Base-by-base conservation (phyloP, 305 asterid species). In the Fraxinus sp. region DNA sequence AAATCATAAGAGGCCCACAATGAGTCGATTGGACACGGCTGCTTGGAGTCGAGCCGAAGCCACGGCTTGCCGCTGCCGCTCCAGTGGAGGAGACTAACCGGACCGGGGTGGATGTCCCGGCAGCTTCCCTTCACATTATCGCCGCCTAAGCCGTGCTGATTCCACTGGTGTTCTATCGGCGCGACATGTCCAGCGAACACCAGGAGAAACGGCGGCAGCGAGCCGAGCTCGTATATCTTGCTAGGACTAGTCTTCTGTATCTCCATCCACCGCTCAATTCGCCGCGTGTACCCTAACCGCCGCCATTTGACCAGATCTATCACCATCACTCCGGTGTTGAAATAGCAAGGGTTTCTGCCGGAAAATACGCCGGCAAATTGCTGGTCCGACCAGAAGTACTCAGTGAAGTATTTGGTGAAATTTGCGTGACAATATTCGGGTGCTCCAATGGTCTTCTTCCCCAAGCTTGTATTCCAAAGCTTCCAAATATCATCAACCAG, bases 21-120 rank as follows among this genome's bases (percentile, higher is more conserved):
- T 28, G 72, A 57, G 79, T 85, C 87, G 76, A 81, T 75, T 10
- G 87, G 87, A 36, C 87, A 85, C 1, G 85, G 85, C 30, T 49
- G 71, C 70, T 22, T 71, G 41, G 81, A 84, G 79, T 85, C 85
- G 0, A 85, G 87, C 66, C 87, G 75, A 62, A 70, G 85, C 85
- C 87, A 81, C 8, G 87, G 87, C 85, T 85, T 85, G 24, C 87
- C 87, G 22, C 82, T 85, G 14, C 87, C 87, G 75, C 87, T 85
- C 87, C 87, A 85, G 82, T 85, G 87, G 55, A 80, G 77, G 8
- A 84, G 76, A 62, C 87, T 84, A 3, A 84, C 84, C 7, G 83
- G 87, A 30, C 87, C 87, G 1, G 77, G 85, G 52, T 81, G 87
- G 39, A 84, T 59, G 59, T 81, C 80, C 80, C 87, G 37, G 70